Evolutionary conservation across 192 early-diverging fungal species (phyloP), one percentile per base, ranked within the genome.

Genomic region (Spinellus fusiger): DNA sequence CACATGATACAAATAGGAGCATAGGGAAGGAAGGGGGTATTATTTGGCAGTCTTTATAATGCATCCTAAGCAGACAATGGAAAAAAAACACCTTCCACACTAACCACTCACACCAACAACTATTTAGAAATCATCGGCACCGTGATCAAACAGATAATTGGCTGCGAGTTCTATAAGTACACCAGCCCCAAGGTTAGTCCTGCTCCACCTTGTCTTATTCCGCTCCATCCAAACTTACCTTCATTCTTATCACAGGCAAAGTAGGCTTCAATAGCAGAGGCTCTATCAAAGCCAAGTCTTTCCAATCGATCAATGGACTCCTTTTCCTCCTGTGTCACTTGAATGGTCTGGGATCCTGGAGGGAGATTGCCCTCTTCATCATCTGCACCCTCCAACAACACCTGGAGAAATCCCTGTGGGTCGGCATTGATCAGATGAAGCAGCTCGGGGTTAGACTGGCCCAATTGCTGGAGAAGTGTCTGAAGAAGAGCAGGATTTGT

Each of bases 201-300:
- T 31, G 25, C 49, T 47, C n/a, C 4, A 40, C 26, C 15, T 31
- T n/a, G 3, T 12, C 28, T 0, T 18, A 44, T 33, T 25, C 15
- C n/a, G 10, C 49, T 34, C 16, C 18, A 50, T 23, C 10, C 16
- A 50, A 50, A 50, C 9, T 33, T 65, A 71, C 69, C 69, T 79
- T 98, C 96, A 74, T 97, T 93, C 73, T 94, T 95, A 59, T 98
- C 96, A 69, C 96, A 98, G 15, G 92, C 91, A 77, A 98, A 84
- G 77, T 84, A 98, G 26, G 96, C 96, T 75, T 97, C 90, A 57
- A 95, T 84, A 34, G 85, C 96, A 4, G 81, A 54, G 38, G 81
- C 81, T 47, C 91, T 80, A 57, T 88, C 85, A 69, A 98, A 97
- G 5, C 96, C 96, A 27, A 97, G 77, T 15, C 69, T 89, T 68